Conservation (phyloP, 2,329 filamentous ascomycete genomes). For the Lecanicillium sp. region DNA sequence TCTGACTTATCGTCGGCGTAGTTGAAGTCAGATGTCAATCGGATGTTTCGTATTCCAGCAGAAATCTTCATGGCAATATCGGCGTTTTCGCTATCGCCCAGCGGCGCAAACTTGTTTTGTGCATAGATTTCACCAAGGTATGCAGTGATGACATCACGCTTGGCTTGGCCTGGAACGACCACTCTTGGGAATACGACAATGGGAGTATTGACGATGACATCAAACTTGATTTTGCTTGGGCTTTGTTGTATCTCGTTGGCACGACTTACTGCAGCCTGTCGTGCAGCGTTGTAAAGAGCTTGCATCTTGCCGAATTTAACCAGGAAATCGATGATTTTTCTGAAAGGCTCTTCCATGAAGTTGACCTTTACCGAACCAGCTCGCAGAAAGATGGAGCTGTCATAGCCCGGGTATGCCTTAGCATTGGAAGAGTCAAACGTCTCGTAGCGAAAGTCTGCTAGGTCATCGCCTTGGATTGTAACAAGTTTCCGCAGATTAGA, state of each 20-base stretch:
- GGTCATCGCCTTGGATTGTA: constrained; percentile 88
- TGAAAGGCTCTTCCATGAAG: constrained; percentile 93
- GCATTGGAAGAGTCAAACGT: constrained; percentile 71
- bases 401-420: constrained; percentile 82
- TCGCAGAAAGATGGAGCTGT: constrained; percentile 81
- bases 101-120: constrained; percentile 80
- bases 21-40: constrained; percentile 81
- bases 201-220: constrained; percentile 86
- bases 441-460: constrained; percentile 96
- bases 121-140: constrained; percentile 97
- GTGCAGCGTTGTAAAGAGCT: constrained; percentile 92
- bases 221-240: constrained; percentile 85
- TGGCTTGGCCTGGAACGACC: constrained; percentile 58
- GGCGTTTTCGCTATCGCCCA: constrained; percentile 67
- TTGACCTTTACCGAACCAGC: constrained; percentile 95
- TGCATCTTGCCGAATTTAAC: constrained; percentile 99
- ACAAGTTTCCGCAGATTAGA: constrained; percentile 81
- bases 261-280: constrained; percentile 88
- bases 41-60: constrained; percentile 85
- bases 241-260: constrained; percentile 89
- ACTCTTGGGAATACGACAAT: constrained; percentile 90
- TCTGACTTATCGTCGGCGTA: constrained; percentile 66
- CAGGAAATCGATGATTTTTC: constrained; percentile 94
- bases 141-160: constrained; percentile 78
- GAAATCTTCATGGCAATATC: constrained; percentile 82